Base-by-base conservation (phyloP, 768 basidiomycete species). In the Suillus plorans region DNA sequence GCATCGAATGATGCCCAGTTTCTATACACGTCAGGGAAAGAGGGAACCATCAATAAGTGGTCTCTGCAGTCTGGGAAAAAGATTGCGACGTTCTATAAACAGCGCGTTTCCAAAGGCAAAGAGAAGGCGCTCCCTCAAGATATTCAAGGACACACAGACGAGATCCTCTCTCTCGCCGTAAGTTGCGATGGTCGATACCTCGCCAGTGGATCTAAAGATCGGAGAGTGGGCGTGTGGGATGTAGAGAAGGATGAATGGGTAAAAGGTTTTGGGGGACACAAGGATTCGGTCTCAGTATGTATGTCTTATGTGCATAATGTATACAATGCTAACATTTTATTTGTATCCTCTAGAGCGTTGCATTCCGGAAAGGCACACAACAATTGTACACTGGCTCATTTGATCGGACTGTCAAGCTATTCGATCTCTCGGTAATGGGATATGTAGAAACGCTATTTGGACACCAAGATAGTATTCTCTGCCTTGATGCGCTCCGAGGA, bases 361-460 rank as follows among this genome's bases (percentile, higher is more conserved):
- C 88, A 1, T 95, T 96, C 73, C 86, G 92, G 20, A 92, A 92
- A 77, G 86, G 85, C 55, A 88, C 91, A 3, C 81, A 87, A 62
- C 74, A 76, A 37, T 78, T 95, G 36, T 92, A 92, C 77, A 85
- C 89, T 20, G 86, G 85, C 45, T 91, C 94, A 20, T 87, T 89
- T 73, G 93, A 99, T 74, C 90, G 96, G 16, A 95, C 95, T 0
- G 73, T 97, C 63, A 97, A 97, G 76, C 81, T 98, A 3, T 97
- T 91, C 76, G 96, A 91, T 73, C 79, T 85, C 55, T 84, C 80
- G 66, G 92, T 93, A 6, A 86, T 97, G 83, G 95, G 94, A 12
- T 95, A 95, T 71, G 90, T 99, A 63, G 97, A 99, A 75, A 98
- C 97, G 9, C 81, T 99, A 5, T 99, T 97, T 73, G 97, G 97